phyloP scores from a whole-genome alignment of 1,284 basidiomycete species.

The Leccinum fuscescens region DNA sequence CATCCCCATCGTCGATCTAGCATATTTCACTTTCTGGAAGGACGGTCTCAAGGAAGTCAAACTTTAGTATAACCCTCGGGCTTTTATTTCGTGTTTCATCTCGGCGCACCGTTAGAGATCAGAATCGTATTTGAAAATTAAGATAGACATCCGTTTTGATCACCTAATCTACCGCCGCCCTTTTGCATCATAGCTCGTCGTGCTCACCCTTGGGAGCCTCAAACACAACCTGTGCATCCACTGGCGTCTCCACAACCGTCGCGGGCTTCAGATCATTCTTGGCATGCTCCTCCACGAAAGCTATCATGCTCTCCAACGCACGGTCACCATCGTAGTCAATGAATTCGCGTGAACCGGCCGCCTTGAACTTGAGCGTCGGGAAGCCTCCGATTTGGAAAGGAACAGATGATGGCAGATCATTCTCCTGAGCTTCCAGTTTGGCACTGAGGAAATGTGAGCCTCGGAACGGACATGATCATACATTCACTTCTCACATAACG shows the following conservation, averaged over 20 bases:
- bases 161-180: constrained; percentile 16
- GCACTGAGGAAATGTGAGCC: constrained; percentile 53
- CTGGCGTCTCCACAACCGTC: constrained; percentile 14
- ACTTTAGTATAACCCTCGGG: constrained; percentile 40
- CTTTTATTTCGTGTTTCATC: not conserved
- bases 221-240: constrained; percentile 25
- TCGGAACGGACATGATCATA: constrained; percentile 2
- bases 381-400: constrained; percentile 87
- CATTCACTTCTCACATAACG: constrained; percentile 62
- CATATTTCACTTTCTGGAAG: constrained; percentile 94
- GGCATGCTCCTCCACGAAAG: constrained; percentile 81
- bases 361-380: constrained; percentile 98
- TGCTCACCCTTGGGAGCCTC: constrained; percentile 27
- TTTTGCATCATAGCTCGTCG: constrained; percentile 27
- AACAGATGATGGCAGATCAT: constrained; percentile 87
- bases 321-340: constrained; percentile 94
- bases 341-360: constrained; percentile 84
- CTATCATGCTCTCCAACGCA: constrained; percentile 79
- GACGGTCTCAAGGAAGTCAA: constrained; percentile 82
- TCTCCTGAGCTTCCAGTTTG: constrained; percentile 96
- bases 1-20: constrained; percentile 38
- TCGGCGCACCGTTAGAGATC: constrained; percentile 9
- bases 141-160: constrained; percentile 27
- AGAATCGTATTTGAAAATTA: constrained; percentile 16
- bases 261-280: constrained; percentile 54